Evolutionary conservation across 2,329 filamentous ascomycete genomes (phyloP), one percentile per base, ranked within the genome.

Genomic region (Diaporthe sp.): DNA sequence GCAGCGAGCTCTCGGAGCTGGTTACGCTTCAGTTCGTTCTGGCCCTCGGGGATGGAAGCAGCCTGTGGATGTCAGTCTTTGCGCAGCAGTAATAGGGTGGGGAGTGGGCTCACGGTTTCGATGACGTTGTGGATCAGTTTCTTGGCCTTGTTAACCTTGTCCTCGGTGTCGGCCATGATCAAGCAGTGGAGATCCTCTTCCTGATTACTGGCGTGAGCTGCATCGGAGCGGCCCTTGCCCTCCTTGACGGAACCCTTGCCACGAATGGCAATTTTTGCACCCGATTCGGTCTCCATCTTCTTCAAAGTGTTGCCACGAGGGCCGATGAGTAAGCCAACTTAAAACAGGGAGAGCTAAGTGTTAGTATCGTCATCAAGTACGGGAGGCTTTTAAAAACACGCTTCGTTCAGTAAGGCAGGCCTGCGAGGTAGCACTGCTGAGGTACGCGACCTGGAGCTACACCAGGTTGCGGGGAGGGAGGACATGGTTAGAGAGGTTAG

Each of bases 311-410:
- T 99, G 87, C 97, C 97, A 96, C 97, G 97, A 87, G 97, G 97
- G 87, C 97, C 97, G 92, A 99, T 99, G 87, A 99, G 95, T 91
- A 99, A 93, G 87, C 97, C 97, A 92, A 99, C 97, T 99, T 98
- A 92, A 94, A 91, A 91, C 91, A 88, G 89, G 89, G 87, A 92
- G 89, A 94, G 92, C 94, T 96, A 94, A 88, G 92, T 94, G 95
- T 99, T 98, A 98, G 96, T 98, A 85, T 85, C 81, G 84, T 83
- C 84, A 81, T 82, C 80, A 82, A 78, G 82, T 80, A 70, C 58
- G 72, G 80, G 81, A 79, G 68, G 84, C 19, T 49, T 65, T 65
- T 83, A 83, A 81, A 84, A 82, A 79, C 80, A 82, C 78, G 78
- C 78, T 81, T 81, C 81, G 81, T 83, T 84, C 82, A 83, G 82